Evolutionary conservation across 2,329 filamentous ascomycete species (phyloP), one percentile per base, ranked within the genome.

Genomic region (Fusarium cyanostomum): DNA sequence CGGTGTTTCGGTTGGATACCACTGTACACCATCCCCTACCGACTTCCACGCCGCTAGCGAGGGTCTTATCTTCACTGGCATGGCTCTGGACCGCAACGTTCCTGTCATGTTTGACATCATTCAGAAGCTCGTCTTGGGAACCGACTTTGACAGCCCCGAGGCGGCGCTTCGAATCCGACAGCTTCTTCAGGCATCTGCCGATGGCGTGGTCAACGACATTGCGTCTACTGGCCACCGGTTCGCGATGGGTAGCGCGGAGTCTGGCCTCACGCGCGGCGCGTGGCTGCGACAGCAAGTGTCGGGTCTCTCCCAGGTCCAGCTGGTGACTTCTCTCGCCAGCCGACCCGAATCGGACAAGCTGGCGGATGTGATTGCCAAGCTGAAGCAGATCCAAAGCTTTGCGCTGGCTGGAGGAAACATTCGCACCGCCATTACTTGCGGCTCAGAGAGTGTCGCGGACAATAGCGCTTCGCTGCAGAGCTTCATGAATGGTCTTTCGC

Each of bases 21-120:
- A 96, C 77, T 86, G 90, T n/a, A 88, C 90, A 0, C 86, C 94
- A 0, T 92, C 89, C 3, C 92, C 94, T 1, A 84, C 84, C 2
- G 86, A 94, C 65, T 87, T 92, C 52, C 83, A 85, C 27, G 81
- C 84, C 24, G 90, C 89, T 8, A 88, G 86, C 15, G 95, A 99
- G 77, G 95, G 95, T 1, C 80, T 99, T 24, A 86, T 90, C 11
- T 89, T 98, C 53, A 89, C 89, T 4, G 94, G 95, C 13, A 96
- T 91, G 80, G 94, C 94, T 0, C 79, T 99, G 33, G 94, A 99
- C 73, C 86, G 89, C 63, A 96, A 99, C 69, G 87, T 99, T 2
- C 90, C 92, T 0, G 89, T 90, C 52, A 96, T 99, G 93, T 92
- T 96, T 70, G 88, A 94, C 41, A 84, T 99, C 11, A 79, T 99